phyloP scores from a whole-genome alignment of 495 filamentous ascomycete species.

The Hypoxylon perforatum region DNA sequence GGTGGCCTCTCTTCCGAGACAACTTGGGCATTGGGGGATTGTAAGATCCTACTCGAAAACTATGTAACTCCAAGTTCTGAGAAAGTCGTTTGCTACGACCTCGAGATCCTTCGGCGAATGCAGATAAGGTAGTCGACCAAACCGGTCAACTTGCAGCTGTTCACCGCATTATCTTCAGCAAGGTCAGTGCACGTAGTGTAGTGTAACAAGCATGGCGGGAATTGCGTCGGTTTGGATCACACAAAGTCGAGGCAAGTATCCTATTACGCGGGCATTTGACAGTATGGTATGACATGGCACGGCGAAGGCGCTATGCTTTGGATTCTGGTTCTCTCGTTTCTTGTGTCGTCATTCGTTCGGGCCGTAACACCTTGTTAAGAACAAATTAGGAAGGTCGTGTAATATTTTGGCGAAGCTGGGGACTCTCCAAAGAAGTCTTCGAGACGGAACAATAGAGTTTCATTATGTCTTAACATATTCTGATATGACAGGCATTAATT shows the following conservation, averaged over 20 bases:
- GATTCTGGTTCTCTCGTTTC: constrained; percentile 5
- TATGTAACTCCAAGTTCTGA: constrained; percentile 9
- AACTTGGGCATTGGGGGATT: constrained; percentile 19
- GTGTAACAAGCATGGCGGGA: constrained; percentile 11
- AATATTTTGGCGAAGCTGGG: background rate
- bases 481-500: constrained; percentile 27
- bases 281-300: constrained; percentile 8
- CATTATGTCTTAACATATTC: constrained; percentile 27
- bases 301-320: background rate
- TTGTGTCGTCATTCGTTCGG: constrained; percentile 24
- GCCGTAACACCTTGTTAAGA: constrained; percentile 15
- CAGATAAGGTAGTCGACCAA: background rate
- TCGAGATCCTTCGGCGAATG: constrained; percentile 5
- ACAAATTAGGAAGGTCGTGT: constrained; percentile 38
- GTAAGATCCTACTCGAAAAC: constrained; percentile 15
- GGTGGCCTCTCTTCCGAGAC: constrained; percentile 27
- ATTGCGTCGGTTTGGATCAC: constrained; percentile 9
- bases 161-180: constrained; percentile 14
- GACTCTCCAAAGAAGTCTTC: constrained; percentile 8
- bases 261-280: background rate
- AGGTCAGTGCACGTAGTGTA: constrained; percentile 14
- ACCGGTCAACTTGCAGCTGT: constrained; percentile 2
- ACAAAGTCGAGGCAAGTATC: constrained; percentile 8
- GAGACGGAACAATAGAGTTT: constrained; percentile 19
- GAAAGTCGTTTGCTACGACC: constrained; percentile 17